A percentile compares a stretch with the other conserved stretches of the same genome.
These are phyloP conservation scores for Trichoderma koningiopsis DNA, from an alignment of 2,329 filamentous ascomycete species.

Conservation along the genomic window DNA sequence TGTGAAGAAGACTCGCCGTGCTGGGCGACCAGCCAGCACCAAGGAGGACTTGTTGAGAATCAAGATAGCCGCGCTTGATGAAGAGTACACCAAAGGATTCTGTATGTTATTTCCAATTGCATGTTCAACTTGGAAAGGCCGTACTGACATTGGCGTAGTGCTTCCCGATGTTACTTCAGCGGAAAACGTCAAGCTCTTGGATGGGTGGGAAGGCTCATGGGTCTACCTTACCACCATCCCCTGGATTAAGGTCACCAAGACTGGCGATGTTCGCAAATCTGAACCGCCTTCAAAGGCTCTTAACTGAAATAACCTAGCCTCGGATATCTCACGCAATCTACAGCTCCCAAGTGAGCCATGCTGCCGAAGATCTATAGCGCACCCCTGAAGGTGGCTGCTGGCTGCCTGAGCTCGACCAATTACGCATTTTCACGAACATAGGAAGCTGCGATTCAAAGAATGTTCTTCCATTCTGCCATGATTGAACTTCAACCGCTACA, in stretches of 20 bases:
- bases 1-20: conserved; percentile 68
- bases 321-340: too few species aligned
- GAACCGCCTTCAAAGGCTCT: conserved; percentile 69
- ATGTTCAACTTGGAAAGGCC: background rate
- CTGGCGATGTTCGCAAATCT: conserved; percentile 66
- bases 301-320: conserved; percentile 26
- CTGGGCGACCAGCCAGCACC: conserved; percentile 76
- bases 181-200: conserved; percentile 65
- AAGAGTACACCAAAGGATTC: conserved; percentile 82
- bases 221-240: conserved; percentile 72
- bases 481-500: background rate
- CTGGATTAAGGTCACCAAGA: conserved; percentile 72
- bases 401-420: background rate
- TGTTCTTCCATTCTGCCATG: background rate
- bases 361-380: background rate
- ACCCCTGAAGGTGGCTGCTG: background rate
- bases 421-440: background rate
- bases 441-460: background rate
- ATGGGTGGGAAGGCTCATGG: conserved; percentile 83
- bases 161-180: conserved; percentile 74
- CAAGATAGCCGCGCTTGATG: conserved; percentile 69
- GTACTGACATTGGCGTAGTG: conserved; percentile 44
- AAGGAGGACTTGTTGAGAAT: conserved; percentile 77
- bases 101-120: conserved; percentile 52
- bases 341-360: background rate